Conservation (phyloP, 345 rosid species). For the Melastoma malabathricum region DNA sequence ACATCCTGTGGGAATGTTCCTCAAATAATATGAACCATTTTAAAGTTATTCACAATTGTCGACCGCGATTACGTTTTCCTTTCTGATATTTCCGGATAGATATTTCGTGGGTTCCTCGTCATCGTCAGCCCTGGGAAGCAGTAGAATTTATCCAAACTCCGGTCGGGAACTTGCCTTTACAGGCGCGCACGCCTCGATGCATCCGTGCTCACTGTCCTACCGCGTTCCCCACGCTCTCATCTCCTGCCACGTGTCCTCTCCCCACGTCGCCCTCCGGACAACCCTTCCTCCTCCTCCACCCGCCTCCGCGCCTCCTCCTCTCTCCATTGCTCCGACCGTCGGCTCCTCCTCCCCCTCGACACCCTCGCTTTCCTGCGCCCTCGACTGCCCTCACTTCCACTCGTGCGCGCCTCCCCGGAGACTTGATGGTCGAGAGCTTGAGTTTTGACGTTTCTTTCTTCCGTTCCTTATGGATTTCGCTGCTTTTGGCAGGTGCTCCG, state of each 20-base stretch:
- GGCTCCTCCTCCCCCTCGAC: constrained; percentile 6
- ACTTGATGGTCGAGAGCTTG: background rate
- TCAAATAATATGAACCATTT: no score
- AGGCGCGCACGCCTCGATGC: constrained; percentile 18
- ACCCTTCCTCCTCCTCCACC: background rate
- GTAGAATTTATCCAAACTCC: no score
- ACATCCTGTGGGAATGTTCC: no score
- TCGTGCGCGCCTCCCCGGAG: constrained; percentile 25
- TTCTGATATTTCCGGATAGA: no score
- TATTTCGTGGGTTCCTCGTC: no score
- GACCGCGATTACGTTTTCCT: no score
- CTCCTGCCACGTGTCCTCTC: constrained; percentile 31
- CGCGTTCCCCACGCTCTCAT: constrained; percentile 30
- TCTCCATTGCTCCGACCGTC: background rate
- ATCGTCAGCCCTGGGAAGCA: no score
- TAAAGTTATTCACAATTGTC: no score
- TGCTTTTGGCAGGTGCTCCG: constrained; percentile 55
- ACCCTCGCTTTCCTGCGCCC: constrained; percentile 41
- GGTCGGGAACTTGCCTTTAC: no score
- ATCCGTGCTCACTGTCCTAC: constrained; percentile 25
- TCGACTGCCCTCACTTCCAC: constrained; percentile 74
- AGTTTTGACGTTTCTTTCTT: background rate
- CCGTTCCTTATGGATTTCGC: background rate
- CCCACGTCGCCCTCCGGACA: constrained; percentile 6
- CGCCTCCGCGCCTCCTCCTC: constrained; percentile 6